Percentiles rank a stretch among this genome's conserved stretches.
These are phyloP conservation scores for Monilinia fructigena DNA, from an alignment of 2,329 filamentous ascomycete species.

Conservation along the genomic window DNA sequence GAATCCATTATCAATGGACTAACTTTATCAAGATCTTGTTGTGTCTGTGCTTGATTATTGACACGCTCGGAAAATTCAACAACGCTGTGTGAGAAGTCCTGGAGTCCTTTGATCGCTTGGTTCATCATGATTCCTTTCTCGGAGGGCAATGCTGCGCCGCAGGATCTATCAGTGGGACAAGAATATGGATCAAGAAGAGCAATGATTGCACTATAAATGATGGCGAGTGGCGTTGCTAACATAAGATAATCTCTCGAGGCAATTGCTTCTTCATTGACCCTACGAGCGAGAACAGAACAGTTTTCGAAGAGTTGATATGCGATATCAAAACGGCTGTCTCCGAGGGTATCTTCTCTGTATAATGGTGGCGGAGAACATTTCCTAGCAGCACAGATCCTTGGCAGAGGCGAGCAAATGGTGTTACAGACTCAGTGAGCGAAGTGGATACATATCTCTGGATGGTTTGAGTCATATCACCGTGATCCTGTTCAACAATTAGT, in stretches of 20 bases:
- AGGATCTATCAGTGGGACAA: conserved; percentile 34
- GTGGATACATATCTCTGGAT: conserved; percentile 36
- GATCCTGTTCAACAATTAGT: conserved; percentile 38
- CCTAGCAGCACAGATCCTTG: conserved; percentile 43
- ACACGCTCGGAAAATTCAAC: conserved; percentile 38
- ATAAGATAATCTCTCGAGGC: conserved; percentile 33
- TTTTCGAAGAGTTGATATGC: conserved; percentile 36
- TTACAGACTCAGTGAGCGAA: conserved; percentile 47
- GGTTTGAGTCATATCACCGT: conserved; percentile 40
- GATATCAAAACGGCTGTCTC: conserved; percentile 31
- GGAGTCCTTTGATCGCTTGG: conserved; percentile 41
- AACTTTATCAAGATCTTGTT: conserved; percentile 36
- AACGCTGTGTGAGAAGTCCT: conserved; percentile 37
- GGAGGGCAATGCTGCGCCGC: conserved; percentile 17
- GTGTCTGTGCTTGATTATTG: conserved; percentile 28
- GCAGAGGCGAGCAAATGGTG: conserved; percentile 52
- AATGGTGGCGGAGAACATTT: conserved; percentile 40
- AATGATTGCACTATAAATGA: conserved; percentile 37
- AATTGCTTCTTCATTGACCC: conserved; percentile 35
- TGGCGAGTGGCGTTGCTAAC: conserved; percentile 34
- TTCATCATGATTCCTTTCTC: conserved; percentile 40
- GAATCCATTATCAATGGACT: conserved; percentile 43
- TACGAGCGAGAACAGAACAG: conserved; percentile 31
- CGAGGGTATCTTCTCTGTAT: conserved; percentile 27
- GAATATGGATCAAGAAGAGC: conserved; percentile 44